These are phyloP conservation scores for Candida wancherniae DNA, from an alignment of 805 yeast species.

Conservation along the genomic window DNA sequence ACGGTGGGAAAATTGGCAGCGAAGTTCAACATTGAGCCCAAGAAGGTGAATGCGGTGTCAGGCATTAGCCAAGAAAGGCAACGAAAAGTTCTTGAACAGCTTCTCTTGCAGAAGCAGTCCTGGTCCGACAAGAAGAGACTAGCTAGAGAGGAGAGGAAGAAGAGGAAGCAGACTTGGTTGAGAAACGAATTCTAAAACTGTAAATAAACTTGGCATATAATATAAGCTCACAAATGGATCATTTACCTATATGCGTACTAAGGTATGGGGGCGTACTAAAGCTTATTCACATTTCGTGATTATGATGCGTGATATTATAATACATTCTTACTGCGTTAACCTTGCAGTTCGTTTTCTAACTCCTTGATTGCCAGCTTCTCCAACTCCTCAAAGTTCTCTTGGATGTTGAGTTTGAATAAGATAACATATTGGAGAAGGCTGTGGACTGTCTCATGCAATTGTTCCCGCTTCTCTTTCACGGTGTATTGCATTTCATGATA, in stretches of 20 bases:
- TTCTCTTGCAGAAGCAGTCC: slow-evolving; percentile 38
- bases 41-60: slow-evolving; percentile 38
- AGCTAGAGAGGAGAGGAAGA: slow-evolving; percentile 53
- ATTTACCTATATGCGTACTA: too few relatives aligned
- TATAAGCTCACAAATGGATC: neutral
- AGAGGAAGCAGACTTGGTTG: slow-evolving; percentile 61
- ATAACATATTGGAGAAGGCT: slow-evolving; percentile 56
- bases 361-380: slow-evolving; percentile 45
- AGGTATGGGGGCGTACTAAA: too few relatives aligned
- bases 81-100: slow-evolving; percentile 43
- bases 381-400: slow-evolving; percentile 56
- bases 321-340: too few relatives aligned
- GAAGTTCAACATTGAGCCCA: slow-evolving; percentile 48
- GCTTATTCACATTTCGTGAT: too few relatives aligned
- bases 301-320: too few relatives aligned
- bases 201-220: slow-evolving; percentile 12
- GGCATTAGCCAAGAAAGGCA: slow-evolving; percentile 37
- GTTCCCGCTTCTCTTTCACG: slow-evolving; percentile 43
- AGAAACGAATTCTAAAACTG: slow-evolving; percentile 50
- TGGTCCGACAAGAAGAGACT: slow-evolving; percentile 47
- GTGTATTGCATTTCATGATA: slow-evolving; percentile 46
- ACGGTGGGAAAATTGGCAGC: slow-evolving; percentile 59
- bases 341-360: slow-evolving; percentile 14
- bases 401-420: slow-evolving; percentile 63
- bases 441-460: slow-evolving; percentile 50